Percentiles rank a stretch among this genome's conserved stretches.
Evolutionary conservation across 495 filamentous ascomycete genomes (phyloP).

Genomic region (Thermothielavioides terrestris): DNA sequence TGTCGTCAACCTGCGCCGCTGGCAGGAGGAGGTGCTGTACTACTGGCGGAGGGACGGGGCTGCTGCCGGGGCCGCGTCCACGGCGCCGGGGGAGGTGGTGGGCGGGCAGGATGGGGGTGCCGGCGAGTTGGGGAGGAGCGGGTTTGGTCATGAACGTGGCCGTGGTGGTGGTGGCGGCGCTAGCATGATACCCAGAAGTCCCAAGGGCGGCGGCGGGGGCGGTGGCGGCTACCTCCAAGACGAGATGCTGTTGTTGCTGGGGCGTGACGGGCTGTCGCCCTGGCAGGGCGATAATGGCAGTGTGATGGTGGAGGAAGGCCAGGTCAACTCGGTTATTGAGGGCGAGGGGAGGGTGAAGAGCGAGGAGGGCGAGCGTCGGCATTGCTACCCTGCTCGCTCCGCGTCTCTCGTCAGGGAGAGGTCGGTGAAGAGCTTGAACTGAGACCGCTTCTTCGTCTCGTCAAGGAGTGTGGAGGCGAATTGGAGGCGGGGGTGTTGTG

Average conservation of each 20-base stretch:
- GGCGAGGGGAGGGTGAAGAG: conserved; percentile 2
- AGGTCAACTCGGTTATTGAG: conserved; percentile 14
- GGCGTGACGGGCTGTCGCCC: not conserved
- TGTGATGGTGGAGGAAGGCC: not conserved
- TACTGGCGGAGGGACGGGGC: conserved; percentile 36
- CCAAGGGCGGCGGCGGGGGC: not conserved
- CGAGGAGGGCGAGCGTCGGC: conserved; percentile 1
- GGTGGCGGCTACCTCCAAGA: no score
- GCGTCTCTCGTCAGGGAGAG: not conserved
- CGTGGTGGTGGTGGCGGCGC: no score
- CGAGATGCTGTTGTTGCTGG: not conserved
- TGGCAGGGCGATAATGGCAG: not conserved
- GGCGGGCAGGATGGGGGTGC: no score
- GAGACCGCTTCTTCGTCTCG: not conserved
- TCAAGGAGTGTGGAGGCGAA: no score
- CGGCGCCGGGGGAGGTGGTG: no score
- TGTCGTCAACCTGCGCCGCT: conserved; percentile 32
- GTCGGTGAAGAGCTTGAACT: not conserved
- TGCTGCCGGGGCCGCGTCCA: no score
- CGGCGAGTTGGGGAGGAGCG: no score
- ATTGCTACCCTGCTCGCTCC: no score
- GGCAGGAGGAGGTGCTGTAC: conserved; percentile 40
- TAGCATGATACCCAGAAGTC: not conserved
- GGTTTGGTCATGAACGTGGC: no score
- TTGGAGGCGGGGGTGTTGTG: no score